These are phyloP conservation scores for Spinacia oleracea DNA, from an alignment of 179 eudicot genomes.

Conservation along the genomic window DNA sequence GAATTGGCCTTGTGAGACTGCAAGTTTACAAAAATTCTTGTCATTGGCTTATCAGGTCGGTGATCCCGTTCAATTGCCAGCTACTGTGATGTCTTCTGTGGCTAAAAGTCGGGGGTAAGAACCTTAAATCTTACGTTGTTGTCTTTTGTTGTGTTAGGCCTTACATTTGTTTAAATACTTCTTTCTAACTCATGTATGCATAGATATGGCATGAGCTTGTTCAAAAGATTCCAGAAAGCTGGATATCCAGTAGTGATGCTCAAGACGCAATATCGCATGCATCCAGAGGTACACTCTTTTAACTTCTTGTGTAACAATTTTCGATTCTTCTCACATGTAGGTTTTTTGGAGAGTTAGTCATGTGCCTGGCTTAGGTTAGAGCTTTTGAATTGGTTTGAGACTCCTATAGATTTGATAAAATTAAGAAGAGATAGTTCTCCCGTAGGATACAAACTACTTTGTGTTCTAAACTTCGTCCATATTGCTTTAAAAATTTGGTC, in stretches of 20 bases:
- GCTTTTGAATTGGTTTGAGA: background rate
- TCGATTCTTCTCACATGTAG: background rate
- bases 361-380: background rate
- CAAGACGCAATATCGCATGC: slow-evolving; percentile 98
- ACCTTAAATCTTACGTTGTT: background rate
- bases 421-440: background rate
- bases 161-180: background rate
- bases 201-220: slow-evolving; percentile 94
- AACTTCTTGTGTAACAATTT: background rate
- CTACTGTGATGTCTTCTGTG: slow-evolving; percentile 84
- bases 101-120: slow-evolving; percentile 79
- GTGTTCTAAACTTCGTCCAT: slow-evolving; percentile 4
- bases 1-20: background rate
- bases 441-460: background rate
- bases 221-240: slow-evolving; percentile 89
- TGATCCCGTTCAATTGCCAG: slow-evolving; percentile 98
- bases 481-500: background rate
- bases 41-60: slow-evolving; percentile 59
- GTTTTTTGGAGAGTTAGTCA: background rate
- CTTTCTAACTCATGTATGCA: background rate
- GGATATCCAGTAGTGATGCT: slow-evolving; percentile 94
- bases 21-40: slow-evolving; percentile 1
- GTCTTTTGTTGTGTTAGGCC: slow-evolving; percentile 1
- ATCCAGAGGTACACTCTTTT: slow-evolving; percentile 66
- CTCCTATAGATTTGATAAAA: background rate